Base-by-base conservation (phyloP, 208 protist species). In the Acanthamoeba rhysodes region DNA sequence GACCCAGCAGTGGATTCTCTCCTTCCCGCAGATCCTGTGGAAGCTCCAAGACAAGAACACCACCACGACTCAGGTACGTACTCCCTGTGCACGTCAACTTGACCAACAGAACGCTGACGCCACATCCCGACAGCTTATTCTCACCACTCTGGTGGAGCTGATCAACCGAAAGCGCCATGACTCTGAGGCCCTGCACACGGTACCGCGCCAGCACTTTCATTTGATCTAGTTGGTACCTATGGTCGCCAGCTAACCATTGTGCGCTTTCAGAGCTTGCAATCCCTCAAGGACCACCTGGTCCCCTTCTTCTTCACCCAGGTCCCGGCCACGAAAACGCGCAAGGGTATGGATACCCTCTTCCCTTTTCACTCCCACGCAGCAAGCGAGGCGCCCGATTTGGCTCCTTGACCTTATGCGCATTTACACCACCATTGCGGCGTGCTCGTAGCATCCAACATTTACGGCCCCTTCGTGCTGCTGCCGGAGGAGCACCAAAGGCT, bases 251-350 rank as follows among this genome's bases (percentile, higher is more conserved):
- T 50, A 50, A 50, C 12, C 12, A 50, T 50, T 6, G 45, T 50
- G 27, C 29, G 27, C 29, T 37, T 48, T 0, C 45, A 78, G 64
- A 70, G 87, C 48, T 57, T 93, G 37, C 62, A 93, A 37, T 93
- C 55, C 24, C 87, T 93, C 27, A 70, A 93, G 87, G 55, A 78
- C 16, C 87, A 93, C 87, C 16, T 93, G 87, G 64, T 93, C 22
- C 87, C 87, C 12, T 93, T 93, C 87, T 93, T 93, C 62, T 93
- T 93, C 62, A 76, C 87, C 22, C 64, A 76, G 37, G 59, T 93
- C 41, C 55, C 87, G 9, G 87, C 59, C 18, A 57, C 87, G 9
- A 76, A 50, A 24, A 34, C 62, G 2, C 87, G 62, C 29, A 93
- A 93, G 62, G 80, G 80, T 88, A 14, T 32, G 9, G n/a, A n/a